phyloP scores from a whole-genome alignment of 805 yeast species.

The Saturnispora gosingensis region DNA sequence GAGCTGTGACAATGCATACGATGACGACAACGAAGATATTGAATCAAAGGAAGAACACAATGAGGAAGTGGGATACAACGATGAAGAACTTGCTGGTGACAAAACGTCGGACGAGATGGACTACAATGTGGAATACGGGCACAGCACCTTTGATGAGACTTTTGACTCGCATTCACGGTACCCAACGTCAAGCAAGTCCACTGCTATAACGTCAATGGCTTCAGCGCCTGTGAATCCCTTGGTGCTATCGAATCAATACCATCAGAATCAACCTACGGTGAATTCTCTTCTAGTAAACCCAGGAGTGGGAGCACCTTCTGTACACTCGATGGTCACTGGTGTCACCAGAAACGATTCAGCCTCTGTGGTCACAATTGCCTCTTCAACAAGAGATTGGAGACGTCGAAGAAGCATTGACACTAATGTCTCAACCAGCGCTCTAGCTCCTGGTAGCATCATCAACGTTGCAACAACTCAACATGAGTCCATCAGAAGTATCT shows the following conservation, averaged over 20 bases:
- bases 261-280: background rate
- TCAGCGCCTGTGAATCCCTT: background rate
- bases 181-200: conserved; percentile 3
- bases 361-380: conserved; percentile 28
- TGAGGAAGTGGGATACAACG: background rate
- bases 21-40: background rate
- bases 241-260: background rate
- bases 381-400: conserved; percentile 26
- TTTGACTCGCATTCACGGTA: conserved; percentile 6
- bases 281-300: background rate
- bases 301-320: conserved; percentile 2
- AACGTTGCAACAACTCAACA: background rate
- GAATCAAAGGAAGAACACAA: background rate
- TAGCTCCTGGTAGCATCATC: conserved; percentile 53
- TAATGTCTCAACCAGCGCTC: conserved; percentile 58
- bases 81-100: background rate
- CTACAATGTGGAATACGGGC: background rate
- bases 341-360: conserved; percentile 19
- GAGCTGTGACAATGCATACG: background rate
- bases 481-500: background rate
- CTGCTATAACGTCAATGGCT: conserved; percentile 11
- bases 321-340: background rate
- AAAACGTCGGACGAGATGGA: background rate
- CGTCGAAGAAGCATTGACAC: conserved; percentile 31
- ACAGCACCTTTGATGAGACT: background rate